Evolutionary conservation across 257 asterid genomes (phyloP).

Genomic region (Solanum medicagineum): DNA sequence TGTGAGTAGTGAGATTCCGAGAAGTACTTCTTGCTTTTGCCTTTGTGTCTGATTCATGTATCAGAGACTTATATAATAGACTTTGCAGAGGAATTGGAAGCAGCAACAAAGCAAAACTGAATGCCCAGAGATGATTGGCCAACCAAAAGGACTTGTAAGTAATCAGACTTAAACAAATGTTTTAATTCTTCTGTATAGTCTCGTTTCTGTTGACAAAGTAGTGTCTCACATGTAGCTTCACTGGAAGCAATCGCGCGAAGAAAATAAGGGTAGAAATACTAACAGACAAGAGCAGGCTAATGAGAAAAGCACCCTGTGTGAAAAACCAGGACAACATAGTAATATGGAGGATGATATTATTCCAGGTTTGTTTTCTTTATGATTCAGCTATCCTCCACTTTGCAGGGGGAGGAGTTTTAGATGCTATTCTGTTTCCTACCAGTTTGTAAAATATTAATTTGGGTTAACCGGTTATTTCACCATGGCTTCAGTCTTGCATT

Average conservation of each 20-base stretch:
- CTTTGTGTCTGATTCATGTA: not conserved
- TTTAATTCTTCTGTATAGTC: not conserved
- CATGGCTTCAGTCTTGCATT: not conserved
- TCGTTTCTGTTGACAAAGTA: not conserved
- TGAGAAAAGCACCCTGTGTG: not conserved
- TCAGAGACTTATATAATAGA: not conserved
- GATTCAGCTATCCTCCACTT: not conserved
- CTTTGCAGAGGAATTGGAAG: not conserved
- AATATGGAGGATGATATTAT: not conserved
- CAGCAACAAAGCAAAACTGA: not conserved
- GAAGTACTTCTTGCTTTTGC: not conserved
- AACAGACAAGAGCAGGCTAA: not conserved
- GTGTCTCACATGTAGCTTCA: not conserved
- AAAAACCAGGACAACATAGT: not conserved
- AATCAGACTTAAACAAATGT: not conserved
- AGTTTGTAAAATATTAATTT: not conserved
- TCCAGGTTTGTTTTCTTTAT: not conserved
- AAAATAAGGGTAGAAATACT: not conserved
- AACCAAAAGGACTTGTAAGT: constrained; percentile 7
- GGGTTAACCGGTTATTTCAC: not conserved
- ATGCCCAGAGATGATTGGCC: not conserved
- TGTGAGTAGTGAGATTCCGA: not conserved
- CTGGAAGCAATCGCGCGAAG: not conserved
- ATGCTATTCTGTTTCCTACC: not conserved
- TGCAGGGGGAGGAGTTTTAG: not conserved